Evolutionary conservation across 1,284 basidiomycete species (phyloP).

Genomic region (Neolentinus lepideus): DNA sequence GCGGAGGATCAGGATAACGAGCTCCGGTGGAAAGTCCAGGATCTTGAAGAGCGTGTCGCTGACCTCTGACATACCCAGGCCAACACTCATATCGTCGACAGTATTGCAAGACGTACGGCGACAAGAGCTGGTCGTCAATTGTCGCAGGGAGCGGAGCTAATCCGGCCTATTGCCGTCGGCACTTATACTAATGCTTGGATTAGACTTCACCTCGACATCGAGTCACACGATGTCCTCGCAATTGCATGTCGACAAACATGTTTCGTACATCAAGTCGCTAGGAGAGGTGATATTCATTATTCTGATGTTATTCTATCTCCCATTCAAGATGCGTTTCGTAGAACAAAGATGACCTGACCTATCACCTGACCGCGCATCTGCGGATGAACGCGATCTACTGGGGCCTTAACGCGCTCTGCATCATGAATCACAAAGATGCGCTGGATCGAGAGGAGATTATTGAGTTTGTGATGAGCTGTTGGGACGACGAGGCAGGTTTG

Average conservation of each 20-base stretch:
- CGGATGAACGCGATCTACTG: slow-evolving; percentile 97
- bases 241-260: slow-evolving; percentile 30
- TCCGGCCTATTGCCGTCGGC: not conserved
- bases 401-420: slow-evolving; percentile 83
- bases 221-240: not conserved
- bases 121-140: not conserved
- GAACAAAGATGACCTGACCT: slow-evolving; percentile 84
- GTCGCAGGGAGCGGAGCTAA: not conserved
- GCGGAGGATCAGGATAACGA: slow-evolving; percentile 18
- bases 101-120: too few species aligned
- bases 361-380: slow-evolving; percentile 91
- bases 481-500: slow-evolving; percentile 84
- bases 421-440: slow-evolving; percentile 76
- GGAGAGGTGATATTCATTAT: slow-evolving; percentile 45
- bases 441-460: slow-evolving; percentile 82
- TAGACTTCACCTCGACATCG: not conserved
- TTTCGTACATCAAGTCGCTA: slow-evolving; percentile 69
- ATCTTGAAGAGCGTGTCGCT: not conserved
- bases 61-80: not conserved
- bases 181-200: not conserved
- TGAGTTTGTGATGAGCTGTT: slow-evolving; percentile 88
- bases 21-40: slow-evolving; percentile 17
- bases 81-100: too few species aligned
- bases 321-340: slow-evolving; percentile 20
- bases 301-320: not conserved